A percentile compares a stretch with the other conserved stretches of the same genome.
These are phyloP conservation scores for Asparagopsis taxiformis DNA, from an alignment of 31 red algal species.

Conservation along the genomic window DNA sequence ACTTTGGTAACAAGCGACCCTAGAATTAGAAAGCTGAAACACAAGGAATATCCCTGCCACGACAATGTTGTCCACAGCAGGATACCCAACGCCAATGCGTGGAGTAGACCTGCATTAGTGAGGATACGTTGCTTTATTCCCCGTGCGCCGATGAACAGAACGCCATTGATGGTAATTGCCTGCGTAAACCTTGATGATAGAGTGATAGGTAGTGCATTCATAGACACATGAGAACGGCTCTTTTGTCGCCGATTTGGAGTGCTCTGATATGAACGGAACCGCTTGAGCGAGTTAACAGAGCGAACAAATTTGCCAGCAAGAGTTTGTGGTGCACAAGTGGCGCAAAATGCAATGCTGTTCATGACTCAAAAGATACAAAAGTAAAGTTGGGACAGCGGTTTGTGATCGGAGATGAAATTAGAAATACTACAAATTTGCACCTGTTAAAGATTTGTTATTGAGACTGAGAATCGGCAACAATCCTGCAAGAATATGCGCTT, in stretches of 20 bases:
- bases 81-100: constrained; percentile 75
- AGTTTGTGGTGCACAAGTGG: neutral
- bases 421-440: neutral
- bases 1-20: constrained; percentile 67
- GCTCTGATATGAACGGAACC: no score
- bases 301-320: no score
- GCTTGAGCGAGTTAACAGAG: no score
- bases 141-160: constrained; percentile 25
- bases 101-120: constrained; percentile 64
- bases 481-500: no score
- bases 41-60: constrained; percentile 58
- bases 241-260: no score
- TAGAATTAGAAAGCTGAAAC: constrained; percentile 80
- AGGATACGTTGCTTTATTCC: constrained; percentile 40
- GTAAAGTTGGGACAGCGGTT: neutral
- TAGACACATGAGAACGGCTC: neutral
- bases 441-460: neutral
- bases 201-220: neutral
- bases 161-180: constrained; percentile 35
- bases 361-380: neutral
- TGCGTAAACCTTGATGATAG: constrained; percentile 21
- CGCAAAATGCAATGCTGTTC: neutral
- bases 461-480: no score
- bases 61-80: constrained; percentile 79
- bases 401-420: constrained; percentile 6